phyloP scores from a whole-genome alignment of 2,329 filamentous ascomycete species.

The Cladosporium sp. region DNA sequence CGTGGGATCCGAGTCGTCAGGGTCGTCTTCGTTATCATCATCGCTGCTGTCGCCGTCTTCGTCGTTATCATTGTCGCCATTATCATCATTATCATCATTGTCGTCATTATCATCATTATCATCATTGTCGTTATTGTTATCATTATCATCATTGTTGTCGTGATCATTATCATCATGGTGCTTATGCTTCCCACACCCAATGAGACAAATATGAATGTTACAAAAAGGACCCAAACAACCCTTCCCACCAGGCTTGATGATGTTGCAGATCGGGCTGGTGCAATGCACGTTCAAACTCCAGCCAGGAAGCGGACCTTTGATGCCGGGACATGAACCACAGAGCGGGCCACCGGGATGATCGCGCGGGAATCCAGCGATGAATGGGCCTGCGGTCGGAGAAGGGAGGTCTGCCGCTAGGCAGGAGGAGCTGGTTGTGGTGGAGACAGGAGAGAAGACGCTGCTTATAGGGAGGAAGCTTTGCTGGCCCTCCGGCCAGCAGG shows the following conservation, averaged over 20 bases:
- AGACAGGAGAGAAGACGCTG: not conserved
- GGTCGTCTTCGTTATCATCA: too few relatives aligned
- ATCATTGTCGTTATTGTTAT: too few relatives aligned
- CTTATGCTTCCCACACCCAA: conserved; percentile 1
- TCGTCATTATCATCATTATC: too few relatives aligned
- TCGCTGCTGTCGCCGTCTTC: too few relatives aligned
- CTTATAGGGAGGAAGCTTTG: not conserved
- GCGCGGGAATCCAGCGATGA: not conserved
- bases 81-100: too few relatives aligned
- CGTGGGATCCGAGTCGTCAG: too few relatives aligned
- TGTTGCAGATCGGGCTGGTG: conserved; percentile 1
- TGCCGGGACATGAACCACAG: not conserved
- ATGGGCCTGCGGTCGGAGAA: not conserved
- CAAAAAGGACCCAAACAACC: not conserved
- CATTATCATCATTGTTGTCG: too few relatives aligned
- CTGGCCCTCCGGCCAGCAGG: not conserved
- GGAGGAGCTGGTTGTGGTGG: not conserved
- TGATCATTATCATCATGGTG: not conserved
- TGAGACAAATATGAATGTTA: not conserved
- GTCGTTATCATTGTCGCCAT: too few relatives aligned
- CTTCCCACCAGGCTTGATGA: not conserved
- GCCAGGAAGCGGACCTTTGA: not conserved
- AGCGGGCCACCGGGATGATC: not conserved
- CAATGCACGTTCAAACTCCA: conserved; percentile 1
- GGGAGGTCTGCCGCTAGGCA: not conserved